Evolutionary conservation across 1,284 basidiomycete genomes (phyloP).

Genomic region (Phellopilus nigrolimitatus): DNA sequence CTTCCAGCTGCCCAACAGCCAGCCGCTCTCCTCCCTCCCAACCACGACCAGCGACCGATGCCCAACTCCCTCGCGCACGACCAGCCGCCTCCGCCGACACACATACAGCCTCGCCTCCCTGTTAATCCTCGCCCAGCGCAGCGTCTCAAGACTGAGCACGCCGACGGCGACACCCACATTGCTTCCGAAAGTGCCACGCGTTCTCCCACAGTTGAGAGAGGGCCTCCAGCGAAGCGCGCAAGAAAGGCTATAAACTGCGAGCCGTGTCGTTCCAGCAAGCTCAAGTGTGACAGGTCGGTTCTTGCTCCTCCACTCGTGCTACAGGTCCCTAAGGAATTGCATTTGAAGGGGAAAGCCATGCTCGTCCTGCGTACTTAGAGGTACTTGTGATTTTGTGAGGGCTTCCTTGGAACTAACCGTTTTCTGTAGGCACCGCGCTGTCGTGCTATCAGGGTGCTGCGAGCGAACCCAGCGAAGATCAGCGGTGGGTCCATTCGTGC

Average conservation of each 20-base stretch:
- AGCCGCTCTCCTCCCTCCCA: not conserved
- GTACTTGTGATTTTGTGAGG: constrained; percentile 31
- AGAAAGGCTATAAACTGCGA: constrained; percentile 83
- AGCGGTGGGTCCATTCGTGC: constrained; percentile 26
- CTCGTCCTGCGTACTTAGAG: constrained; percentile 75
- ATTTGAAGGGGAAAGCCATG: constrained; percentile 66
- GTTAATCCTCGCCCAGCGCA: constrained; percentile 12
- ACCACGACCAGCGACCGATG: constrained; percentile 3
- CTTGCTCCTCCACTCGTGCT: constrained; percentile 7
- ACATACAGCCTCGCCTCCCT: constrained; percentile 11
- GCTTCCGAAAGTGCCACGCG: constrained; percentile 16
- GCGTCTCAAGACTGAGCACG: constrained; percentile 16
- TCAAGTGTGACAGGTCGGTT: constrained; percentile 75
- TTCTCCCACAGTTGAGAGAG: constrained; percentile 19
- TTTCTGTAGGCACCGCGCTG: constrained; percentile 55
- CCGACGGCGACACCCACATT: constrained; percentile 12
- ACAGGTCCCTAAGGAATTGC: not conserved
- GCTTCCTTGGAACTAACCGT: not conserved
- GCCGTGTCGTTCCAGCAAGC: constrained; percentile 76
- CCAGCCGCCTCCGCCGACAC: not conserved
- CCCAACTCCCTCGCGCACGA: constrained; percentile 8
- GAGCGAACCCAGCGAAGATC: constrained; percentile 41
- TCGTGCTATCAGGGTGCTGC: constrained; percentile 71
- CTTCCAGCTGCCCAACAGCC: not conserved
- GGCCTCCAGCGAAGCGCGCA: constrained; percentile 62